Evolutionary conservation across 495 filamentous ascomycete species (phyloP), one percentile per base, ranked within the genome.

Genomic region (Neurospora sp.): DNA sequence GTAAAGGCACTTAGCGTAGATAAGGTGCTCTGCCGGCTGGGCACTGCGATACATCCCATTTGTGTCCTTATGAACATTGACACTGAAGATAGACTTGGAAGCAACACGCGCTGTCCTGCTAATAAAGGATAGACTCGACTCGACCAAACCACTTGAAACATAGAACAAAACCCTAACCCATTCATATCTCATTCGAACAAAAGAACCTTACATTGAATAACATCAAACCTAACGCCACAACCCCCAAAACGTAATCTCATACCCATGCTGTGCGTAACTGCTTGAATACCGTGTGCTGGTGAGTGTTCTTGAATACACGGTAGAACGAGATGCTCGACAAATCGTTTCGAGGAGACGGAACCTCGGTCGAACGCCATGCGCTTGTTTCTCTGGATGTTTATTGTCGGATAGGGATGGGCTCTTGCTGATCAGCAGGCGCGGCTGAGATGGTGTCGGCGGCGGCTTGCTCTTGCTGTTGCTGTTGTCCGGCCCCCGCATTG

Each of bases 351-450:
- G 14, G 53, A 61, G 27, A 14, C 53, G 27, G 14, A 37, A 16
- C 53, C 27, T 31, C 53, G 7, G 27, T 35, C 14, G 27, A 66
- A 66, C 27, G 53, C 53, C 27, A 31, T 66, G 27, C 6, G 53
- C 14, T 35, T 35, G 27, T 66, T 61, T 66, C 16, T 18, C 14
- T 66, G 27, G 27, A 66, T 27, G 42, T 74, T 73, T 82, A 85
- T 81, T 86, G 85, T 72, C 88, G 84, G 75, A 93, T 91, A 46
- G 92, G 91, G 69, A 94, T 86, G 31, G 85, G 88, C 79, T 90
- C 87, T 70, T 84, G 82, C 66, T 80, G 77, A 27, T 82, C 71
- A 42, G 74, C 70, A 37, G 69, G 20, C 1, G 68, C 12, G 2
- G 70, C 68, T 20, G 73, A 74, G 37, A 73, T 73, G n/a, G 59